Evolutionary conservation across 2,329 filamentous ascomycete species (phyloP).

Genomic region (Beauveria caledonica): DNA sequence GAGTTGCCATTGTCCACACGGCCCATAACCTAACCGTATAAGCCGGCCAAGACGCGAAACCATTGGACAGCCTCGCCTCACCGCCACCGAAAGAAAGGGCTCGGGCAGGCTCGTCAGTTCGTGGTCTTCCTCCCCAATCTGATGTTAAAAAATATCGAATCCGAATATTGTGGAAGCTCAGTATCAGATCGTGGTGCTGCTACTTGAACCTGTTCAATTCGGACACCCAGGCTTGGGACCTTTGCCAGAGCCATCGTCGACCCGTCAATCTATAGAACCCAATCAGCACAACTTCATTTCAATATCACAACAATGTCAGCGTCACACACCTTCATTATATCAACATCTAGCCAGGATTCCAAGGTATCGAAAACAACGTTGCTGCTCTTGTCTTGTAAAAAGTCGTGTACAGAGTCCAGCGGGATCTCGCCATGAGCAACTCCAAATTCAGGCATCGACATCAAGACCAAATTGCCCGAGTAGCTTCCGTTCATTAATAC

Average conservation of each 20-base stretch:
- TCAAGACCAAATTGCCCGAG: conserved; percentile 28
- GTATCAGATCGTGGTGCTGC: background rate
- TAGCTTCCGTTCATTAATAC: conserved; percentile 25
- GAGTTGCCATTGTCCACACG: background rate
- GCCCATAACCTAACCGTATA: background rate
- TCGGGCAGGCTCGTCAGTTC: background rate
- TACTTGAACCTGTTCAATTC: conserved; percentile 1
- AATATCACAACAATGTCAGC: background rate
- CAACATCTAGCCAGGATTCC: conserved; percentile 19
- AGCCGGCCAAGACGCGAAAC: background rate
- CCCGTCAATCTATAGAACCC: background rate
- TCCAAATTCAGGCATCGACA: conserved; percentile 27
- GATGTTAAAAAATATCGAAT: background rate
- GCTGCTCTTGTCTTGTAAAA: background rate
- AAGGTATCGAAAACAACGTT: background rate
- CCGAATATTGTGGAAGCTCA: conserved; percentile 5
- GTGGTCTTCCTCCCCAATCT: background rate
- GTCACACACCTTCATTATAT: conserved; percentile 25
- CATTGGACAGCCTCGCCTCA: background rate
- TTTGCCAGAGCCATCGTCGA: background rate
- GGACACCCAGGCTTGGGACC: background rate
- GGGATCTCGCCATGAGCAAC: conserved; percentile 27
- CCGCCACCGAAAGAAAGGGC: background rate
- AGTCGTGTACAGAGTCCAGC: conserved; percentile 37
- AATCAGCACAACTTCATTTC: background rate